Conservation (phyloP, 345 rosid genomes). For the Moricandia arvensis region DNA sequence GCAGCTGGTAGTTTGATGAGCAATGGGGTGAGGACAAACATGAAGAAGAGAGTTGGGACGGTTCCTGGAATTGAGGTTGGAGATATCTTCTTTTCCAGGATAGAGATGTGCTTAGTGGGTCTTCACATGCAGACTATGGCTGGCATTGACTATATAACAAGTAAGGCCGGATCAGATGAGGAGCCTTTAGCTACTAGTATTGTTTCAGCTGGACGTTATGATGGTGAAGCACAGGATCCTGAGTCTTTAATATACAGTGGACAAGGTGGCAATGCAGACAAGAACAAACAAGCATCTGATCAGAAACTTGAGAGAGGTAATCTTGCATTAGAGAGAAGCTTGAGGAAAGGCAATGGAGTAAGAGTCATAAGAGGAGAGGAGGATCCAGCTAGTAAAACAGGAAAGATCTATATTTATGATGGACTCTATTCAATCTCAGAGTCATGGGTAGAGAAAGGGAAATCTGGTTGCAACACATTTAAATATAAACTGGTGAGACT, state of each 20-base stretch:
- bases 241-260: constrained; percentile 72
- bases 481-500: constrained; percentile 63
- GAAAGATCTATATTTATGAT: constrained; percentile 64
- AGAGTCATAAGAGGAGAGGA: constrained; percentile 72
- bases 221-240: constrained; percentile 58
- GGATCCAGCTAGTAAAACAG: constrained; percentile 41
- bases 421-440: constrained; percentile 67
- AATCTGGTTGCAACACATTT: constrained; percentile 64
- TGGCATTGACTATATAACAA: constrained; percentile 73
- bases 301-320: not conserved
- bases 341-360: constrained; percentile 43
- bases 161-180: constrained; percentile 46
- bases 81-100: constrained; percentile 72
- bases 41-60: constrained; percentile 62
- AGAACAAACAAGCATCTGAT: constrained; percentile 12
- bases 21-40: constrained; percentile 64
- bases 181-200: constrained; percentile 69
- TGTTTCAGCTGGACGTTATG: constrained; percentile 76
- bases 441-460: constrained; percentile 78
- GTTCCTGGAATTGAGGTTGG: constrained; percentile 81
- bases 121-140: constrained; percentile 77
- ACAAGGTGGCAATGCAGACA: constrained; percentile 61
- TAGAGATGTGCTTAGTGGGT: constrained; percentile 74
- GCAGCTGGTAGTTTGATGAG: constrained; percentile 53
- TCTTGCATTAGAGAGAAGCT: not conserved